Conservation (phyloP, 129 eudicot species). For the Glebionis coronaria region DNA sequence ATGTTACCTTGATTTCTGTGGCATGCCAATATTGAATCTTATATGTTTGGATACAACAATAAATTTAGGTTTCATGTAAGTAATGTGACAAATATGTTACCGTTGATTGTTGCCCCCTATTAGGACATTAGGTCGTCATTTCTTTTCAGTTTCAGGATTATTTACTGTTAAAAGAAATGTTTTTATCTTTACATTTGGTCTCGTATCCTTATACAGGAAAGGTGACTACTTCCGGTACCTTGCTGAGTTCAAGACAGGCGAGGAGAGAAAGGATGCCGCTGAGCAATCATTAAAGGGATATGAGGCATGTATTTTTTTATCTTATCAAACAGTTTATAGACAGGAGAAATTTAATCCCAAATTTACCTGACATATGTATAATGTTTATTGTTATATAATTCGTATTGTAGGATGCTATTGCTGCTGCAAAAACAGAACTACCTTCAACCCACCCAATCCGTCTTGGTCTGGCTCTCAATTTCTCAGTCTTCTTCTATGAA, state of each 20-base stretch:
- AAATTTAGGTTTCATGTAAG: too few species aligned
- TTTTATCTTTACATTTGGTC: not conserved
- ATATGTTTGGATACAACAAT: too few species aligned
- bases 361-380: not conserved
- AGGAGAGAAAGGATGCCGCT: constrained; percentile 72
- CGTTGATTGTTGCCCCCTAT: too few species aligned
- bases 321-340: not conserved
- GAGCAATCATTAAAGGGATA: constrained; percentile 79
- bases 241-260: constrained; percentile 77
- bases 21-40: not conserved
- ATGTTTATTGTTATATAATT: not conserved
- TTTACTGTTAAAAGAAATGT: not conserved
- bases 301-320: constrained; percentile 53
- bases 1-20: not conserved
- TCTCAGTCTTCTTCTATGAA: constrained; percentile 88
- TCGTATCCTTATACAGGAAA: constrained; percentile 45
- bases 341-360: not conserved
- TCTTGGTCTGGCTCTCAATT: constrained; percentile 94
- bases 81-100: too few species aligned
- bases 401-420: constrained; percentile 65
- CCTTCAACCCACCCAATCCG: constrained; percentile 95
- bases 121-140: too few species aligned
- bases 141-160: too few species aligned
- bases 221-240: constrained; percentile 90
- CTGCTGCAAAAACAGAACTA: constrained; percentile 71